Percentiles rank a stretch among this genome's conserved stretches.
phyloP scores from a whole-genome alignment of 164 flowering plant genomes.

The Magnolia officinalis region DNA sequence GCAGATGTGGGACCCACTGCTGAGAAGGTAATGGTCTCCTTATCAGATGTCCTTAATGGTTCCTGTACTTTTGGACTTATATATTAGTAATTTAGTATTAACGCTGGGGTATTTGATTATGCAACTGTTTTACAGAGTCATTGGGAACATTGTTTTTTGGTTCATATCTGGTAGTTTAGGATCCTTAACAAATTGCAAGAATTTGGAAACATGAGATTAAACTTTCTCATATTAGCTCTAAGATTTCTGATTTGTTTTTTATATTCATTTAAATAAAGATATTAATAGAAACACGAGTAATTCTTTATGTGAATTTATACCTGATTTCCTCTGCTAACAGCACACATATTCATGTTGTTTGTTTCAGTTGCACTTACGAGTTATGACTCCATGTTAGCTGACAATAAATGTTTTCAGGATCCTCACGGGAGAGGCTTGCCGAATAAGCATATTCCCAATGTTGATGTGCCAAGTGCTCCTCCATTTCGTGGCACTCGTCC shows the following conservation, averaged over 20 bases:
- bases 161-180: neutral
- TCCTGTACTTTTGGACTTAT: neutral
- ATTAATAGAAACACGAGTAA: neutral
- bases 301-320: neutral
- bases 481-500: constrained; percentile 45
- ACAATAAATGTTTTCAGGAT: constrained; percentile 28
- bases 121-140: too few relatives aligned
- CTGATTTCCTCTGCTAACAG: neutral
- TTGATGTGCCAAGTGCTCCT: constrained; percentile 76
- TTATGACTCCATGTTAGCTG: neutral
- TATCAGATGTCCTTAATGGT: neutral
- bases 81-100: too few relatives aligned
- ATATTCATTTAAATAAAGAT: neutral
- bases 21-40: constrained; percentile 31
- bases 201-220: neutral
- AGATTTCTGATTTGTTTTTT: neutral
- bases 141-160: neutral
- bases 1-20: constrained; percentile 26
- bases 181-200: neutral
- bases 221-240: neutral
- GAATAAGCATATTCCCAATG: constrained; percentile 36
- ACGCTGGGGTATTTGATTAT: neutral
- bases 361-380: neutral
- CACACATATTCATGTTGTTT: neutral
- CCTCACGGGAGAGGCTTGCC: constrained; percentile 19